phyloP scores from a whole-genome alignment of 2,329 filamentous ascomycete species.

The Juglanconis oblonga region DNA sequence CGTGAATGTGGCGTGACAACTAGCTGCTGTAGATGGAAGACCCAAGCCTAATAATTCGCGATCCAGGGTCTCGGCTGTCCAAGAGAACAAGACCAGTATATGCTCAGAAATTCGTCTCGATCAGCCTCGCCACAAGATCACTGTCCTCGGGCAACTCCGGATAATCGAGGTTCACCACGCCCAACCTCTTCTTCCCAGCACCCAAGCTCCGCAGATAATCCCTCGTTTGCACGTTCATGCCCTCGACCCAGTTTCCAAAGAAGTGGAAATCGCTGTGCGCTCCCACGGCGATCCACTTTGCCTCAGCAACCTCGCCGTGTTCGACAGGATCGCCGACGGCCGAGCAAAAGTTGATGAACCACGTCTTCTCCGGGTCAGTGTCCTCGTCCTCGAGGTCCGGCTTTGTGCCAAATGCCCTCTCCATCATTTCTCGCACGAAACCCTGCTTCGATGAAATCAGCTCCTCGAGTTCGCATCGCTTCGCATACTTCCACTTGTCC shows the following conservation, averaged over 20 bases:
- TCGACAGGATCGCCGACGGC: conserved; percentile 36
- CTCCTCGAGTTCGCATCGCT: conserved; percentile 33
- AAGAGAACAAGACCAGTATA: background rate
- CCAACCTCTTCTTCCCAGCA: conserved; percentile 25
- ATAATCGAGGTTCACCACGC: conserved; percentile 22
- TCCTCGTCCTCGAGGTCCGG: conserved; percentile 18
- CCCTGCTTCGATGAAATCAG: conserved; percentile 38
- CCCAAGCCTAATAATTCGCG: background rate
- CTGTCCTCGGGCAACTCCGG: conserved; percentile 28
- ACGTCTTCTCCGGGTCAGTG: conserved; percentile 23
- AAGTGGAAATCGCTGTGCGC: conserved; percentile 34
- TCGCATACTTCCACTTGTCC: conserved; percentile 44
- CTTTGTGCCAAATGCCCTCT: conserved; percentile 26
- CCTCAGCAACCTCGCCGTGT: conserved; percentile 35
- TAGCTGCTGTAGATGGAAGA: too few relatives aligned
- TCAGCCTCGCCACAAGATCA: conserved; percentile 37
- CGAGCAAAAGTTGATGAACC: conserved; percentile 43
- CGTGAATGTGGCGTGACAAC: background rate
- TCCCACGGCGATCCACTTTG: conserved; percentile 43
- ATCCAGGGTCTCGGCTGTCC: background rate
- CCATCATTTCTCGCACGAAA: conserved; percentile 35
- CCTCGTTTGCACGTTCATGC: conserved; percentile 39
- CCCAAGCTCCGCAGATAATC: conserved; percentile 26
- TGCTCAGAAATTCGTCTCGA: conserved; percentile 36
- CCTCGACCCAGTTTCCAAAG: conserved; percentile 37